Evolutionary conservation across 2,329 filamentous ascomycete genomes (phyloP).

Genomic region (Fusarium coicis): DNA sequence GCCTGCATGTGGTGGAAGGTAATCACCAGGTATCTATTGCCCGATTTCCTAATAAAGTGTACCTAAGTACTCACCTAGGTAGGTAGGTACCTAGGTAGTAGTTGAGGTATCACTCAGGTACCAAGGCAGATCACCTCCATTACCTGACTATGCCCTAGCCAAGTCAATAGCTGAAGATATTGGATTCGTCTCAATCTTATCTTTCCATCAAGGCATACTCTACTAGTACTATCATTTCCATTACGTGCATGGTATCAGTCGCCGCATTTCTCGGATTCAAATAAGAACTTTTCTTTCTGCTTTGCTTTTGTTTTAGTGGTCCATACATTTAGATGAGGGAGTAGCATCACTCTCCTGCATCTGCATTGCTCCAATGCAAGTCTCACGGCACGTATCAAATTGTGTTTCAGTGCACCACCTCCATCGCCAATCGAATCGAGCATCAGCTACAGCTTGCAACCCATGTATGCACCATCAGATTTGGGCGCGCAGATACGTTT

Average conservation of each 20-base stretch:
- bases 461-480: not conserved
- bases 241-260: not conserved
- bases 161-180: not conserved
- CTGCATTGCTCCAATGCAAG: constrained; percentile 3
- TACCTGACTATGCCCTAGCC: not conserved
- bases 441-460: not conserved
- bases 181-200: not conserved
- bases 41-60: not conserved
- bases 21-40: not conserved
- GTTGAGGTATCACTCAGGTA: not conserved
- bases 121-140: not conserved
- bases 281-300: not conserved
- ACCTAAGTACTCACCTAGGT: too few relatives aligned
- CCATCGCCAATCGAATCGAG: constrained; percentile 1
- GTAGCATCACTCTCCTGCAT: not conserved
- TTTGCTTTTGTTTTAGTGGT: not conserved
- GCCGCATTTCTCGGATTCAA: not conserved
- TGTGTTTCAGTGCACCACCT: constrained; percentile 26
- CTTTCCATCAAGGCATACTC: too few relatives aligned
- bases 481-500: not conserved
- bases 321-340: not conserved
- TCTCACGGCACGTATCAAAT: constrained; percentile 19
- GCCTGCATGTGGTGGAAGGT: not conserved
- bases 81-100: too few relatives aligned
- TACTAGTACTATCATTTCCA: not conserved